Conservation (phyloP, 306 rosid genomes). For the Casuarina glauca region DNA sequence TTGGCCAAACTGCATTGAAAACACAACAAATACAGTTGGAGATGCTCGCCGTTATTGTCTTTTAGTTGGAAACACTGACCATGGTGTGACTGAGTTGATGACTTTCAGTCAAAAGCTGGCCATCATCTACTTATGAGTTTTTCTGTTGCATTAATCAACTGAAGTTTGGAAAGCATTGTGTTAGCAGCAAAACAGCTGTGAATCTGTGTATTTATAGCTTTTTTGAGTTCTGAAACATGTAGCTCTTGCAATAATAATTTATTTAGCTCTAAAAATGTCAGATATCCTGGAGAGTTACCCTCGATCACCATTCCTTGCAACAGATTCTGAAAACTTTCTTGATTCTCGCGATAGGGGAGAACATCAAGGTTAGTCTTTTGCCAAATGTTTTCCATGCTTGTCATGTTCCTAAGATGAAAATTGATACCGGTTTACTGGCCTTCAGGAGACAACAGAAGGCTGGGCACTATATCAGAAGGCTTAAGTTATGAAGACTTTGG, state of each 20-base stretch:
- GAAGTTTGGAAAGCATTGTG: neutral
- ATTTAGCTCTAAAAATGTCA: constrained; percentile 34
- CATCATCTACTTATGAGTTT: neutral
- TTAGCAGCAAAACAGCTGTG: constrained; percentile 2
- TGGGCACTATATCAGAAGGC: constrained; percentile 83
- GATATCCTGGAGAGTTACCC: constrained; percentile 84
- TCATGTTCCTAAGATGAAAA: constrained; percentile 21
- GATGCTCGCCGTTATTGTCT: neutral
- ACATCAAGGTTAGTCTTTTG: constrained; percentile 58
- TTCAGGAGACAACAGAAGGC: constrained; percentile 59
- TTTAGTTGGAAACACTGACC: neutral
- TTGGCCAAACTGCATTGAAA: neutral
- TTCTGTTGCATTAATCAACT: constrained; percentile 13
- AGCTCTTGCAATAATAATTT: constrained; percentile 7
- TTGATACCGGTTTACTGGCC: constrained; percentile 27
- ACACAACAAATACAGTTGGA: neutral
- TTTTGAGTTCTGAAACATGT: constrained; percentile 5
- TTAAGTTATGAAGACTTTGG: constrained; percentile 86
- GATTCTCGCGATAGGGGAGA: constrained; percentile 61
- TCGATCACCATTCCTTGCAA: constrained; percentile 65
- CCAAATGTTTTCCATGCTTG: neutral
- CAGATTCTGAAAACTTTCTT: constrained; percentile 63
- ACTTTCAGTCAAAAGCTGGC: neutral
- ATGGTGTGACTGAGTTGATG: constrained; percentile 4
- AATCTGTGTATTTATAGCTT: constrained; percentile 11